Evolutionary conservation across 768 basidiomycete genomes (phyloP), one percentile per base, ranked within the genome.

Genomic region (Saitozyma podzolica): DNA sequence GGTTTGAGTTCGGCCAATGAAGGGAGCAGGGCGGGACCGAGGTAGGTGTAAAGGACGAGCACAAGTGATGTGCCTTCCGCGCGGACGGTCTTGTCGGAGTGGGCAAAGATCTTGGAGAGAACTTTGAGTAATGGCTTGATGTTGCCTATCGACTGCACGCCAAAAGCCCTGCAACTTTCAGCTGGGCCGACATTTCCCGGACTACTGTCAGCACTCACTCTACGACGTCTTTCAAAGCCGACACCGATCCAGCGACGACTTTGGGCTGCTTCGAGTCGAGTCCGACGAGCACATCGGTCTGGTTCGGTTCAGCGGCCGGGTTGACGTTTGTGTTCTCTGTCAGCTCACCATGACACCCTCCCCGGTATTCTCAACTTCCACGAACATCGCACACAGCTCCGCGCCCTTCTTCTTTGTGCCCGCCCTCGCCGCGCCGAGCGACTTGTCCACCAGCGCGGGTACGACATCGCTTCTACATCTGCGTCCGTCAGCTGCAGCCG

Each of bases 371-470:
- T 94, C 94, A 40, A 92, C 89, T 78, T 97, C 96, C 42, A 92
- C 88, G 77, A 92, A 98, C 77, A 94, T 89, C 69, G 93, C 80
- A 56, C 86, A 84, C 13, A 96, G 84, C 71, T 97, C 96, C 47
- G 90, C 80, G 11, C 91, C 90, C 63, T 94, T 89, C 64, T 84
- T 85, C 82, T 88, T 96, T 16, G 95, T 97, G 19, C 91, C 92
- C 9, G 89, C 88, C 74, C 94, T 85, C 45, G 92, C 82, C 17
- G 94, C 92, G 29, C 95, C 93, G 59, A 96, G 85, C 73, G 91
- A 92, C 80, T 99, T 99, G 73, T 99, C 96, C 43, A 98, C 93
- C 62, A 99, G 80, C 4, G 89, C 88, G n/a, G 93, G 91, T 8
- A 96, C 83, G 9, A 99, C 87, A 3, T 83, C 84, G 14, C 48